These are phyloP conservation scores for Ulota crispa DNA, from an alignment of 225 moss, liverwort and hornwort species.

Conservation along the genomic window DNA sequence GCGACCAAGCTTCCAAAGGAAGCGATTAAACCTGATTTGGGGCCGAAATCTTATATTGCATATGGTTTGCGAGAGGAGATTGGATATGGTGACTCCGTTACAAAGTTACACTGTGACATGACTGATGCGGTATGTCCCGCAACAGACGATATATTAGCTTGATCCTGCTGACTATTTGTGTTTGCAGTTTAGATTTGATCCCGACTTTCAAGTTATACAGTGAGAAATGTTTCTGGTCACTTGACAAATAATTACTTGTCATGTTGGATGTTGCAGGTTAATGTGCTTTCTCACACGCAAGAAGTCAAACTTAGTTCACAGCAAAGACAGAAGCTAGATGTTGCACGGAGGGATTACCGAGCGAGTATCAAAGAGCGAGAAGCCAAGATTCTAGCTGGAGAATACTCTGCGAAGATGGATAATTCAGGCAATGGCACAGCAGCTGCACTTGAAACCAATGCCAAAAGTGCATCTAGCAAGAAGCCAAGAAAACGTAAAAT, in stretches of 20 bases:
- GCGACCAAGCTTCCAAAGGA: constrained; percentile 66
- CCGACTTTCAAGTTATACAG: neutral
- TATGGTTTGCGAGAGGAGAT: constrained; percentile 71
- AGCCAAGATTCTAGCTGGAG: constrained; percentile 22
- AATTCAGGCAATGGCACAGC: constrained; percentile 1
- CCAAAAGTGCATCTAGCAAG: neutral
- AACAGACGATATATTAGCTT: neutral
- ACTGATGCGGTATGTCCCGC: constrained; percentile 64
- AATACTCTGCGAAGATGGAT: constrained; percentile 6
- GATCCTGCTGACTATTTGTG: neutral
- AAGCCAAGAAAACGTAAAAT: constrained; percentile 22
- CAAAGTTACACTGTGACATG: constrained; percentile 79
- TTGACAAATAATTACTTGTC: neutral
- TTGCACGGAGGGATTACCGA: constrained; percentile 24
- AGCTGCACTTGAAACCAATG: neutral
- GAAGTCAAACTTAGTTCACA: constrained; percentile 27
- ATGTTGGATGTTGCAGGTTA: constrained; percentile 45
- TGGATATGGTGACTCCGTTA: constrained; percentile 61
- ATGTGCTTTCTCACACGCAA: constrained; percentile 60
- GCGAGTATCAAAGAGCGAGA: constrained; percentile 15
- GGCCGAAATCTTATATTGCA: constrained; percentile 75
- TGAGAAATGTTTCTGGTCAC: neutral
- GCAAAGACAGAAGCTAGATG: neutral
- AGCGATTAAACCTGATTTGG: constrained; percentile 67
- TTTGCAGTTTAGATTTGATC: neutral